Percentiles rank a stretch among this genome's conserved stretches.
Evolutionary conservation across 306 rosid genomes (phyloP).

Genomic region (Cucumis hystrix): DNA sequence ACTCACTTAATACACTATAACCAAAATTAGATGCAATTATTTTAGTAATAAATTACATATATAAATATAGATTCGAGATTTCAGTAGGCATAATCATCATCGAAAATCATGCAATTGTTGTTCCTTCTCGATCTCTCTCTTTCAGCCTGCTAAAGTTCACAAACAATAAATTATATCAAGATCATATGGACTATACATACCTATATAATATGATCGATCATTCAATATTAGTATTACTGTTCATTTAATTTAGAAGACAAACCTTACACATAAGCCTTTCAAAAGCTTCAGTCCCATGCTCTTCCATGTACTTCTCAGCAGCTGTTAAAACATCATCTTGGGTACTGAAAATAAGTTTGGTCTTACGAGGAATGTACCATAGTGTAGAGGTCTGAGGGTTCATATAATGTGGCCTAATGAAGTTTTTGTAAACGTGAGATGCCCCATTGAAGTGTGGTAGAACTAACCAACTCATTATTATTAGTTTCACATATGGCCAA

Average conservation of each 20-base stretch:
- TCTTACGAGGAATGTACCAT: conserved; percentile 71
- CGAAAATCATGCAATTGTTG: conserved; percentile 57
- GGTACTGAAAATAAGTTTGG: conserved; percentile 35
- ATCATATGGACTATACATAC: background rate
- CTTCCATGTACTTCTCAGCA: conserved; percentile 51
- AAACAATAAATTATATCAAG: background rate
- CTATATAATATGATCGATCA: too few species aligned
- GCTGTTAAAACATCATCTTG: conserved; percentile 67
- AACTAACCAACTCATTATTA: conserved; percentile 75
- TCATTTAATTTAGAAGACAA: background rate
- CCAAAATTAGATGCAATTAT: background rate
- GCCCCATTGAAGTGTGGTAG: conserved; percentile 91
- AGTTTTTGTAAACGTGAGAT: conserved; percentile 63
- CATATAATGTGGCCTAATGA: conserved; percentile 67
- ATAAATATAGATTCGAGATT: background rate
- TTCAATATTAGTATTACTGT: too few species aligned
- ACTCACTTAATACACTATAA: background rate
- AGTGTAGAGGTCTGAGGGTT: conserved; percentile 48
- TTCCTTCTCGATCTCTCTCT: conserved; percentile 54
- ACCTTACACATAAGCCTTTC: conserved; percentile 79
- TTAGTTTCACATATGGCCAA: conserved; percentile 79
- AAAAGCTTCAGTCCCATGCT: conserved; percentile 71
- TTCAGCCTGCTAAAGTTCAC: conserved; percentile 38
- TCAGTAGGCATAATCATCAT: conserved; percentile 49
- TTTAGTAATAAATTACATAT: background rate